phyloP scores from a whole-genome alignment of 2,329 filamentous ascomycete species.

The Claviceps paspali region DNA sequence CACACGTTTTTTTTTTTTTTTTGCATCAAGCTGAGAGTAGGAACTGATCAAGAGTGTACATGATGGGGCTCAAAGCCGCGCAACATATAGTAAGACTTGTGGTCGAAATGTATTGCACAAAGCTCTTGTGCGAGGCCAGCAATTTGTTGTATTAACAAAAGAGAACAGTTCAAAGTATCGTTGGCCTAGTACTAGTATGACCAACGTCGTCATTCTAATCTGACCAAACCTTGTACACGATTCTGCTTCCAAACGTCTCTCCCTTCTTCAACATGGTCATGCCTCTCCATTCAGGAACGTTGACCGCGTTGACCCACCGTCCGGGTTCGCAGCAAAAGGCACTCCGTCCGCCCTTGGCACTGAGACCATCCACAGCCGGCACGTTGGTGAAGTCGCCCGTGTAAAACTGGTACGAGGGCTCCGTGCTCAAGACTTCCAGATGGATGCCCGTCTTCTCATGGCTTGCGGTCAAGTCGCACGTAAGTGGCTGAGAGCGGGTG shows the following conservation, averaged over 20 bases:
- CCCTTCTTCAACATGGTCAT: constrained; percentile 77
- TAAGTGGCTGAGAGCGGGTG: constrained; percentile 47
- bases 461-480: constrained; percentile 52
- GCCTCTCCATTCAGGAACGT: constrained; percentile 62
- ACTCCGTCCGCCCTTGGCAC: constrained; percentile 50
- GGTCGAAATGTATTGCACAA: neutral
- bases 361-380: constrained; percentile 44
- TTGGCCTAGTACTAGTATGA: neutral
- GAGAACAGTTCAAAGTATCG: neutral
- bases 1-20: too few relatives aligned
- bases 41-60: neutral
- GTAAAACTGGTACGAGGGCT: constrained; percentile 96
- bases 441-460: constrained; percentile 64
- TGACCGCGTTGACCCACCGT: constrained; percentile 78
- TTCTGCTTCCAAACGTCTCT: constrained; percentile 63
- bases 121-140: neutral
- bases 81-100: neutral
- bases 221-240: constrained; percentile 77
- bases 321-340: constrained; percentile 90
- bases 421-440: constrained; percentile 77
- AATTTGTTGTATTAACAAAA: neutral
- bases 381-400: constrained; percentile 76
- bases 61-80: too few relatives aligned
- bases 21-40: neutral
- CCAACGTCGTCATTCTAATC: constrained; percentile 23